A percentile compares a stretch with the other conserved stretches of the same genome.
phyloP scores from a whole-genome alignment of 768 basidiomycete species.

The Lanmaoa rubissima region DNA sequence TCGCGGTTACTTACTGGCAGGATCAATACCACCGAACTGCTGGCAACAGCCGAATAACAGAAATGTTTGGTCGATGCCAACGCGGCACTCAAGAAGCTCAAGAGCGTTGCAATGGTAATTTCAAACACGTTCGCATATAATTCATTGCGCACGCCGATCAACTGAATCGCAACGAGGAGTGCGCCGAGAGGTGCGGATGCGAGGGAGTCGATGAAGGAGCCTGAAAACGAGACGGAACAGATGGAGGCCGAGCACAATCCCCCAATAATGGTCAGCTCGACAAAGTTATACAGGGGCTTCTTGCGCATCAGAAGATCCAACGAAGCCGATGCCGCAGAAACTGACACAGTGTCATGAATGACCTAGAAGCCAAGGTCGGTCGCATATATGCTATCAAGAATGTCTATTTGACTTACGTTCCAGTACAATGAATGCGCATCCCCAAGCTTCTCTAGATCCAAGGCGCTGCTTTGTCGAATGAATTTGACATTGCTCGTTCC shows the following conservation, averaged over 20 bases:
- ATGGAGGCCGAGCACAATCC: slow-evolving; percentile 77
- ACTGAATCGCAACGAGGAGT: slow-evolving; percentile 70
- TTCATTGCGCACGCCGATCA: slow-evolving; percentile 70
- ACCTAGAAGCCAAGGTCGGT: slow-evolving; percentile 42
- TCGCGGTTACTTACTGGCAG: slow-evolving; percentile 52
- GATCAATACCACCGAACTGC: slow-evolving; percentile 76
- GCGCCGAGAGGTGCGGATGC: slow-evolving; percentile 73
- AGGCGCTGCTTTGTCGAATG: slow-evolving; percentile 65
- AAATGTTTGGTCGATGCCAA: slow-evolving; percentile 65
- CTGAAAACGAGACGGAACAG: slow-evolving; percentile 68
- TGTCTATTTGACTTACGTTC: slow-evolving; percentile 43
- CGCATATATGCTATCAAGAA: neutral
- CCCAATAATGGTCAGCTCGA: slow-evolving; percentile 66
- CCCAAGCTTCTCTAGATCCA: slow-evolving; percentile 76
- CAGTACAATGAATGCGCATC: slow-evolving; percentile 73
- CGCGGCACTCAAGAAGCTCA: slow-evolving; percentile 78
- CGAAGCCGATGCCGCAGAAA: slow-evolving; percentile 65
- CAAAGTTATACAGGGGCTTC: slow-evolving; percentile 56
- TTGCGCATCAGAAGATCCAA: slow-evolving; percentile 75
- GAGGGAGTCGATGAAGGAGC: slow-evolving; percentile 75
- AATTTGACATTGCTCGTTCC: slow-evolving; percentile 82
- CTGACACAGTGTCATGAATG: slow-evolving; percentile 79
- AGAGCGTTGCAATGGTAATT: slow-evolving; percentile 75
- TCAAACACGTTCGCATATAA: slow-evolving; percentile 81
- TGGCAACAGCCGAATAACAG: slow-evolving; percentile 80